Conservation (phyloP, 257 asterid species). For the Ajuga chamaepitys region DNA sequence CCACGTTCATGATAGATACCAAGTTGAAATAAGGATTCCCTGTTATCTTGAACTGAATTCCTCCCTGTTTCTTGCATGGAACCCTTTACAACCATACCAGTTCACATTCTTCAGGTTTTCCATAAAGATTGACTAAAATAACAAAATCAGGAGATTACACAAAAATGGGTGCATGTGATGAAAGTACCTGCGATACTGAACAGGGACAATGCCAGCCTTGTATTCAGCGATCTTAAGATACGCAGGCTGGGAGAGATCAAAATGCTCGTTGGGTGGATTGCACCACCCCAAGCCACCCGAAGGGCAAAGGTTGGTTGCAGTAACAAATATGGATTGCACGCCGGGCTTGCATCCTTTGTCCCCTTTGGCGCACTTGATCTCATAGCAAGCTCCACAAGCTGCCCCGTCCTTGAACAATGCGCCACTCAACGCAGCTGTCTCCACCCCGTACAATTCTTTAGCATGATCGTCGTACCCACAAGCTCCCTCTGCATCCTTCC, state of each 20-base stretch:
- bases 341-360: constrained; percentile 30
- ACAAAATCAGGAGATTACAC: too few species aligned
- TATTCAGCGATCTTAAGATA: constrained; percentile 31
- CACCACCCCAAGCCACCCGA: constrained; percentile 31
- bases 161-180: not conserved
- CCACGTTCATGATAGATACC: constrained; percentile 36
- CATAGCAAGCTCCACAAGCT: constrained; percentile 39
- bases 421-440: constrained; percentile 33
- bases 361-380: constrained; percentile 31
- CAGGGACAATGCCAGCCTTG: constrained; percentile 35
- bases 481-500: constrained; percentile 29
- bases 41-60: constrained; percentile 29
- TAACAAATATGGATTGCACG: constrained; percentile 3
- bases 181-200: constrained; percentile 30
- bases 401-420: constrained; percentile 28
- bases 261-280: constrained; percentile 31
- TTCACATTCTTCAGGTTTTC: too few species aligned
- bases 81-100: constrained; percentile 22
- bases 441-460: constrained; percentile 20
- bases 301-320: constrained; percentile 40
- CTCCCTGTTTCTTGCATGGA: constrained; percentile 47
- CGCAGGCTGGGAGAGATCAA: constrained; percentile 37
- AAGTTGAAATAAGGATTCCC: constrained; percentile 37
- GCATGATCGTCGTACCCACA: constrained; percentile 32
- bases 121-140: too few species aligned